These are phyloP conservation scores for Zelonia costaricensis DNA, from an alignment of 208 protist genomes.

Conservation along the genomic window DNA sequence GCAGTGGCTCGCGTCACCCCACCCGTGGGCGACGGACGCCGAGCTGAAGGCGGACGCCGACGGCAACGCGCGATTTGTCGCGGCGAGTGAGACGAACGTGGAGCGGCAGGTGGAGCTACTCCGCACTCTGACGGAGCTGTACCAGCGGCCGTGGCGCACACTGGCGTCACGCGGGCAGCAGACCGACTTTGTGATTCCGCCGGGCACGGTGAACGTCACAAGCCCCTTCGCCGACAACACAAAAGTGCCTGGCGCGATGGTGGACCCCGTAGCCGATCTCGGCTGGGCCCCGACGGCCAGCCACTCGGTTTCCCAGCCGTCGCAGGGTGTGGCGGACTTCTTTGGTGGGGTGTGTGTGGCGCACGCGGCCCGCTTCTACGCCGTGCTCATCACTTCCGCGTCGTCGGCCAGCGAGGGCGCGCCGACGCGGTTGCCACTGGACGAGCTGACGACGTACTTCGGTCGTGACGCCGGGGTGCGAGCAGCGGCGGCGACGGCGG, in stretches of 20 bases:
- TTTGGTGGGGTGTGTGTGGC: constrained; percentile 16
- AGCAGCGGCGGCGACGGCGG: constrained; percentile 19
- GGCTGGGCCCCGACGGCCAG: constrained; percentile 41
- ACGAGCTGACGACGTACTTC: constrained; percentile 36
- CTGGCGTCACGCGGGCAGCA: constrained; percentile 65
- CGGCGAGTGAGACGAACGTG: constrained; percentile 58
- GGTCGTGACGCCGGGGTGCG: constrained; percentile 44
- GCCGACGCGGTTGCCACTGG: constrained; percentile 30
- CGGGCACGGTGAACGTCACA: constrained; percentile 72
- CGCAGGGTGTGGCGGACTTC: background rate
- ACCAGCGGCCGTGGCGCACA: constrained; percentile 53
- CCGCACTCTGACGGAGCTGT: constrained; percentile 57
- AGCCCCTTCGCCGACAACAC: constrained; percentile 58
- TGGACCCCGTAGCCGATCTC: constrained; percentile 48
- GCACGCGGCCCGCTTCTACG: constrained; percentile 22
- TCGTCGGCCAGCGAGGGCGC: constrained; percentile 1
- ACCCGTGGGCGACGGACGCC: constrained; percentile 59
- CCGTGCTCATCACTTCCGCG: constrained; percentile 9
- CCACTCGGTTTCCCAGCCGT: too few relatives aligned
- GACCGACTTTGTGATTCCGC: constrained; percentile 72
- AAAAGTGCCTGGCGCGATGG: constrained; percentile 33
- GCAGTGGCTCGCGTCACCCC: constrained; percentile 43
- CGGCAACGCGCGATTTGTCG: constrained; percentile 42
- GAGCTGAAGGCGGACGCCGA: constrained; percentile 24
- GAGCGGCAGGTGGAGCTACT: constrained; percentile 69